phyloP scores from a whole-genome alignment of 305 asterid genomes.

The Rubia occidens region DNA sequence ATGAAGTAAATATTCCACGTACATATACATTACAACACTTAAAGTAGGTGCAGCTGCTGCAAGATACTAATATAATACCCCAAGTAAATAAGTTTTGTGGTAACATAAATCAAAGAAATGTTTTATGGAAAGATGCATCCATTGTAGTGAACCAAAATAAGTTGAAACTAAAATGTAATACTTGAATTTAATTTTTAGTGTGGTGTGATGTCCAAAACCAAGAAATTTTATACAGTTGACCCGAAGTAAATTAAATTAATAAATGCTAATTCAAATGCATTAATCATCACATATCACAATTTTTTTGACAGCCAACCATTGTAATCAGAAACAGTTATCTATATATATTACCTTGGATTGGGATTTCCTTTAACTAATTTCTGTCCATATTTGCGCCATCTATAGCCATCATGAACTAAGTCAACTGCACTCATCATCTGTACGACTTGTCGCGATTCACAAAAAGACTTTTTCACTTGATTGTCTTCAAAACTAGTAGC shows the following conservation, averaged over 20 bases:
- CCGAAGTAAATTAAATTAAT: not conserved
- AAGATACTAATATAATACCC: not conserved
- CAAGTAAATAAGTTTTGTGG: not conserved
- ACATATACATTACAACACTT: not conserved
- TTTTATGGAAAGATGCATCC: not conserved
- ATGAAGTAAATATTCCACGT: not conserved
- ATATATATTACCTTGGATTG: slow-evolving; percentile 64
- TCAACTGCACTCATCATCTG: slow-evolving; percentile 75
- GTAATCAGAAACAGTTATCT: not conserved
- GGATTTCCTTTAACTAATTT: slow-evolving; percentile 89
- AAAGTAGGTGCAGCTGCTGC: not conserved
- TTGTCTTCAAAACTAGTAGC: slow-evolving; percentile 30
- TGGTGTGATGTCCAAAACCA: not conserved
- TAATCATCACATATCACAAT: not conserved
- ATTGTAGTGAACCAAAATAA: not conserved
- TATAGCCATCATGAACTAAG: slow-evolving; percentile 71
- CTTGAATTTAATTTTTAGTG: not conserved
- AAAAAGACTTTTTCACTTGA: slow-evolving; percentile 35
- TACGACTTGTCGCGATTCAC: slow-evolving; percentile 58
- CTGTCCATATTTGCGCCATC: slow-evolving; percentile 98
- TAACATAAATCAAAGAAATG: not conserved
- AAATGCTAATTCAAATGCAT: not conserved
- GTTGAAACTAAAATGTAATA: not conserved
- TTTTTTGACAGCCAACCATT: not conserved
- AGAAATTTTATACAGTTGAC: not conserved